Evolutionary conservation across 2,329 filamentous ascomycete genomes (phyloP).

Genomic region (Colletotrichum salicis): DNA sequence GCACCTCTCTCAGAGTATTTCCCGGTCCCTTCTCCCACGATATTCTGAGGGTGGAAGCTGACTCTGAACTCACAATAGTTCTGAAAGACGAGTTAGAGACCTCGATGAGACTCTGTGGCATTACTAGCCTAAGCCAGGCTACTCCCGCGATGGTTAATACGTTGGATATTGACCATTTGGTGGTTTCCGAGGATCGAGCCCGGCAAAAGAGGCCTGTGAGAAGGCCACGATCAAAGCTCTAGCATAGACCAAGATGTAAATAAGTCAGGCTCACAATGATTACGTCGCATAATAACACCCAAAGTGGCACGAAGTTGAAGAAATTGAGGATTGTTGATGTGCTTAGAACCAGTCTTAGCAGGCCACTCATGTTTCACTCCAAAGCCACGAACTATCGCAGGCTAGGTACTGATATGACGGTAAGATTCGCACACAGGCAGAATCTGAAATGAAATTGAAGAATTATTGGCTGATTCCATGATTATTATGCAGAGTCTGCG

Average conservation of each 20-base stretch:
- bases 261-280: background rate
- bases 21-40: fast-evolving
- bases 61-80: background rate
- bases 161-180: constrained; percentile 44
- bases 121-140: constrained; percentile 43
- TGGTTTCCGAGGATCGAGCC: constrained; percentile 30
- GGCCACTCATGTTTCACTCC: too few relatives aligned
- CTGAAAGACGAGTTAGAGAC: constrained; percentile 45
- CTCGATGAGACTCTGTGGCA: constrained; percentile 43
- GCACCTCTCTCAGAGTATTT: constrained; percentile 42
- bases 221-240: constrained; percentile 4
- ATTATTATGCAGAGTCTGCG: background rate
- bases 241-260: background rate
- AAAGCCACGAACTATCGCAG: too few relatives aligned
- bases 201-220: constrained; percentile 2
- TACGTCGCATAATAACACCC: fast-evolving
- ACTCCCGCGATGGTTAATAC: constrained; percentile 45
- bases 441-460: background rate
- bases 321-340: background rate
- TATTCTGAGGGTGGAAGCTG: background rate
- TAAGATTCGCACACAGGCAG: background rate
- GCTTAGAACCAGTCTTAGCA: too few relatives aligned
- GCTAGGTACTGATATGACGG: background rate
- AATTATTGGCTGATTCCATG: fast-evolving
- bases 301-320: background rate